A percentile compares a stretch with the other conserved stretches of the same genome.
Evolutionary conservation across 2,329 filamentous ascomycete genomes (phyloP).

Genomic region (Fusarium penzigii): DNA sequence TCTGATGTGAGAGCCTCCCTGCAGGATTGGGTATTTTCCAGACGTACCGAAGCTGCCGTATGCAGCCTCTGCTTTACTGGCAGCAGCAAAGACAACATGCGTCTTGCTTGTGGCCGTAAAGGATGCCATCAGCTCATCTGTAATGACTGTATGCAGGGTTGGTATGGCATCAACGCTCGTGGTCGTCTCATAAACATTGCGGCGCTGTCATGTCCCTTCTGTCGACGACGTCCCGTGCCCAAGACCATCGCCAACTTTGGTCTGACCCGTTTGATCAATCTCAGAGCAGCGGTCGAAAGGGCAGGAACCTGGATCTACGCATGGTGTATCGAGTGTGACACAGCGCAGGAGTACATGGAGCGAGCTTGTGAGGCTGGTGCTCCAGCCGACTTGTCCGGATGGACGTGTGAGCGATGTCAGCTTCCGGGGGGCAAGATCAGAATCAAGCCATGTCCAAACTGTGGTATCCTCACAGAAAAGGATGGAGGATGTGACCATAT

Average conservation of each 20-base stretch:
- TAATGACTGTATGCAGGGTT: conserved; percentile 38
- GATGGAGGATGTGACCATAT: conserved; percentile 43
- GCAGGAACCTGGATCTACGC: conserved; percentile 48
- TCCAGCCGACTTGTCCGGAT: conserved; percentile 38
- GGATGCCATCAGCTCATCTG: conserved; percentile 48
- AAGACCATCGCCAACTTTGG: conserved; percentile 39
- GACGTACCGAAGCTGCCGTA: conserved; percentile 38
- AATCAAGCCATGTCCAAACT: conserved; percentile 39
- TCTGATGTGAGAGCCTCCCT: conserved; percentile 37
- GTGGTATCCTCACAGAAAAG: conserved; percentile 39
- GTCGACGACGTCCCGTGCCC: conserved; percentile 43
- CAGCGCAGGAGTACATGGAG: conserved; percentile 43
- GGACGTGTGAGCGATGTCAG: conserved; percentile 44
- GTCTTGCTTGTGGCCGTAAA: conserved; percentile 45
- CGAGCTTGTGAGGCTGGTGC: conserved; percentile 45
- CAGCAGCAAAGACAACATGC: conserved; percentile 38
- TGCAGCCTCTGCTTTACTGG: conserved; percentile 50
- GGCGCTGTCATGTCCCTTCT: conserved; percentile 52
- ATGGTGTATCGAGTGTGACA: conserved; percentile 47
- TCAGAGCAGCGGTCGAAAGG: conserved; percentile 41
- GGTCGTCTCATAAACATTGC: conserved; percentile 49
- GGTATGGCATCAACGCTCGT: conserved; percentile 48
- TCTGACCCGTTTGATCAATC: conserved; percentile 39
- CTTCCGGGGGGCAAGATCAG: background rate
- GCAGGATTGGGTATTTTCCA: conserved; percentile 37